Percentiles rank a stretch among this genome's conserved stretches.
phyloP scores from a whole-genome alignment of 2,329 filamentous ascomycete genomes.

The Xylaria sp. region DNA sequence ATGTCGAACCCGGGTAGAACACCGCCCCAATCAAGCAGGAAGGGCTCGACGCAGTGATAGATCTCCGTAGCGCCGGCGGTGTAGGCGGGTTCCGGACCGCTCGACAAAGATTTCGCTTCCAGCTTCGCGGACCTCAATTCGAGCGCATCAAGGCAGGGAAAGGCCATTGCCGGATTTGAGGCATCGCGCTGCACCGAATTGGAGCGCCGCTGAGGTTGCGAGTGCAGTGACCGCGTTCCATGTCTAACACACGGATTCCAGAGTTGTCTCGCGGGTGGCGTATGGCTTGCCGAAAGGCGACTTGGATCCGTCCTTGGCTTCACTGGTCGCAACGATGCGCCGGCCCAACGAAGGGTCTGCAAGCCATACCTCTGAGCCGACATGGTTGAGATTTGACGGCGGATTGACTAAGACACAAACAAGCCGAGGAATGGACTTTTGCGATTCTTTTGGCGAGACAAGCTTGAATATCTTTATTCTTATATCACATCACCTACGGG shows the following conservation, averaged over 20 bases:
- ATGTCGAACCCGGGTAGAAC: slow-evolving; percentile 83
- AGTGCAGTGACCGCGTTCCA: slow-evolving; percentile 24
- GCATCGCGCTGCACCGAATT: slow-evolving; percentile 35
- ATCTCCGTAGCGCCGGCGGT: slow-evolving; percentile 78
- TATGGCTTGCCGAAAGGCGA: slow-evolving; percentile 12
- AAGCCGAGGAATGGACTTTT: slow-evolving; percentile 8
- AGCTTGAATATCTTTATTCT: background rate
- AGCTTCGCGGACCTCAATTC: slow-evolving; percentile 74
- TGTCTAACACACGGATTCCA: slow-evolving; percentile 7
- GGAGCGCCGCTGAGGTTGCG: slow-evolving; percentile 24
- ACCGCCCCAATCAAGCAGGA: slow-evolving; percentile 92
- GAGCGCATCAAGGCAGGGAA: slow-evolving; percentile 82
- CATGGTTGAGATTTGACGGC: slow-evolving; percentile 19
- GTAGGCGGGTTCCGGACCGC: slow-evolving; percentile 89
- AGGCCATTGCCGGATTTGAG: slow-evolving; percentile 81
- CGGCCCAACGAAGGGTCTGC: slow-evolving; percentile 25
- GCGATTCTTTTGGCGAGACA: slow-evolving; percentile 3
- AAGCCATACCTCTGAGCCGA: slow-evolving; percentile 21
- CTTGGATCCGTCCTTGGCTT: slow-evolving; percentile 4
- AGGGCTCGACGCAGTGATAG: slow-evolving; percentile 67
- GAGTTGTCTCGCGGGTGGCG: slow-evolving; percentile 3
- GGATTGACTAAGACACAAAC: slow-evolving; percentile 4
- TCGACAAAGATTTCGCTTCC: slow-evolving; percentile 58
- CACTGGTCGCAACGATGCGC: slow-evolving; percentile 17
- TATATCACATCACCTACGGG: slow-evolving; percentile 10